phyloP scores from a whole-genome alignment of 352 stramenopile species.

The Globisporangium lucens region DNA sequence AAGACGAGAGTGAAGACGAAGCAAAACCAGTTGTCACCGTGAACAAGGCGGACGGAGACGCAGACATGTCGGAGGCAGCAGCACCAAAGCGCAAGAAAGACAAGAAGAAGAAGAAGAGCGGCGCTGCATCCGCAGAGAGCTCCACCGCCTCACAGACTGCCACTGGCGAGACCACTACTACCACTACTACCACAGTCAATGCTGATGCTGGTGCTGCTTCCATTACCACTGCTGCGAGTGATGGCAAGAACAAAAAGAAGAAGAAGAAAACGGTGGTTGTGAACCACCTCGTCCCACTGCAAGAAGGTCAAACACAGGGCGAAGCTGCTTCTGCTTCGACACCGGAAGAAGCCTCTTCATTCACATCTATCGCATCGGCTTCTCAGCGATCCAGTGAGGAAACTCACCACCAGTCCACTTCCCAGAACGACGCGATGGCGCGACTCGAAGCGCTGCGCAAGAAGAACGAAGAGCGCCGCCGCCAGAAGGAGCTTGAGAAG shows the following conservation, averaged over 20 bases:
- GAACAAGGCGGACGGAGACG: neutral
- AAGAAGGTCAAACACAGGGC: constrained; percentile 8
- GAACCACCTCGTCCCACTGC: constrained; percentile 30
- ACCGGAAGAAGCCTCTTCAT: neutral
- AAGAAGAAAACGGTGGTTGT: constrained; percentile 26
- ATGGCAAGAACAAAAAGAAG: constrained; percentile 21
- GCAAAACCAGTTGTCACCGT: neutral
- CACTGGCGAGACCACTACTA: neutral
- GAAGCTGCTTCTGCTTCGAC: neutral
- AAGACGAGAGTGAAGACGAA: constrained; percentile 19
- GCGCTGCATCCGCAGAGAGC: constrained; percentile 18
- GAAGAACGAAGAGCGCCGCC: constrained; percentile 80
- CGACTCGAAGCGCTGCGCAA: constrained; percentile 62
- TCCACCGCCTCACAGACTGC: neutral
- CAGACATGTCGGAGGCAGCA: neutral
- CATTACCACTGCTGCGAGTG: neutral
- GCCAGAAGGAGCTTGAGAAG: constrained; percentile 29
- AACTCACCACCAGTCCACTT: constrained; percentile 24
- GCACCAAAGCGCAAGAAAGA: constrained; percentile 14
- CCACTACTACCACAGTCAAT: neutral
- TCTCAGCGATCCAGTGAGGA: constrained; percentile 3
- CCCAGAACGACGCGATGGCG: constrained; percentile 67
- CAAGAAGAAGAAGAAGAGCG: constrained; percentile 28
- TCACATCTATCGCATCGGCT: neutral
- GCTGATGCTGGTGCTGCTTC: neutral